Percentiles rank a stretch among this genome's conserved stretches.
These are phyloP conservation scores for Plectosphaerella cucumerina DNA, from an alignment of 2,329 filamentous ascomycete species.

Conservation along the genomic window DNA sequence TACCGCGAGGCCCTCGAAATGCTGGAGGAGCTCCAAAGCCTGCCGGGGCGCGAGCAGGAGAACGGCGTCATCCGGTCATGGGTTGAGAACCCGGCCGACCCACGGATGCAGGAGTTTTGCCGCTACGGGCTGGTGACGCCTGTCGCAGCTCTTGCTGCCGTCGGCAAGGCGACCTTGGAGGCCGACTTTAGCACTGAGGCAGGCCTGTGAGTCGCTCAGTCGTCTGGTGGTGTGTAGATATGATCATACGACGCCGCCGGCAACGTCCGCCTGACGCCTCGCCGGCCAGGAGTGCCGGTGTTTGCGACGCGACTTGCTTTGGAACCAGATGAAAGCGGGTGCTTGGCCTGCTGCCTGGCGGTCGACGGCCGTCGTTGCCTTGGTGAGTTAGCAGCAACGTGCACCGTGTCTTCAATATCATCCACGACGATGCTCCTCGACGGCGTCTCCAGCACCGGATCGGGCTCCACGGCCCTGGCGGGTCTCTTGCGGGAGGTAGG, in stretches of 20 bases:
- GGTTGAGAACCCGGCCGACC: constrained; percentile 34
- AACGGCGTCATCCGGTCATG: constrained; percentile 39
- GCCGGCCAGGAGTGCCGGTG: not conserved
- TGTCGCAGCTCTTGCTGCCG: constrained; percentile 38
- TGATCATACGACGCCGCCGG: not conserved
- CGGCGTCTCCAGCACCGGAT: not conserved
- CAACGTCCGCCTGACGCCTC: not conserved
- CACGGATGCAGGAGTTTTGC: constrained; percentile 38
- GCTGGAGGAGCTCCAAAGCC: constrained; percentile 42
- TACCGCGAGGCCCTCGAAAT: constrained; percentile 38
- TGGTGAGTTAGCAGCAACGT: not conserved
- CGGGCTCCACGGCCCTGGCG: not conserved
- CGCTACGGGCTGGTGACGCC: constrained; percentile 43
- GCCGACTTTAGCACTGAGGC: constrained; percentile 28
- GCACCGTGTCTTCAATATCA: not conserved
- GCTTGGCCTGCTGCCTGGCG: not conserved
- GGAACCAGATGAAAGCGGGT: not conserved
- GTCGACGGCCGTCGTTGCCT: not conserved
- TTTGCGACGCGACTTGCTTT: not conserved
- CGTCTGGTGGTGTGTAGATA: constrained; percentile 1
- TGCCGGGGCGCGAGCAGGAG: constrained; percentile 41
- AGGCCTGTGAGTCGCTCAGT: not conserved
- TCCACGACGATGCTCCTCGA: not conserved
- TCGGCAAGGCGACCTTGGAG: constrained; percentile 40
- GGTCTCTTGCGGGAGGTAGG: not conserved